Evolutionary conservation across 2,329 filamentous ascomycete species (phyloP).

Genomic region (Colletotrichum truncatum): DNA sequence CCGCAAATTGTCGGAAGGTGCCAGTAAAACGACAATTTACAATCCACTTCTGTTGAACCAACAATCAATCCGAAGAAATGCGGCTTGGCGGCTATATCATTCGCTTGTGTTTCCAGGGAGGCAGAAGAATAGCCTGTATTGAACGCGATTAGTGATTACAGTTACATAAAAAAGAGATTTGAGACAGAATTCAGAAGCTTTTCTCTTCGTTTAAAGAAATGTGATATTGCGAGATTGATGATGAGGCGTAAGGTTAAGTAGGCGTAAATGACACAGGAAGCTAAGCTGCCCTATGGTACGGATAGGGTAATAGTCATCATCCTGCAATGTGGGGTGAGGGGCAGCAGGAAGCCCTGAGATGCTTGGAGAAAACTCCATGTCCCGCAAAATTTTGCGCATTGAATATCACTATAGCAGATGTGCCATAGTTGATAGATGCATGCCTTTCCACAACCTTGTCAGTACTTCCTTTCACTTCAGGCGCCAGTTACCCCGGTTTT

Average conservation of each 20-base stretch:
- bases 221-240: too few species aligned
- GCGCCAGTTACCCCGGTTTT: neutral
- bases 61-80: too few species aligned
- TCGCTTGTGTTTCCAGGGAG: too few species aligned
- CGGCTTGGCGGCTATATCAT: too few species aligned
- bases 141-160: too few species aligned
- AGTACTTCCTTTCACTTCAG: neutral
- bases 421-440: neutral
- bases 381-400: neutral
- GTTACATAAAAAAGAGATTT: too few species aligned
- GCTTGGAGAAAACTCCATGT: constrained; percentile 13
- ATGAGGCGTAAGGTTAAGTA: neutral
- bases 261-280: neutral
- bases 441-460: neutral
- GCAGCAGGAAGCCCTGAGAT: constrained; percentile 17
- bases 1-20: too few species aligned
- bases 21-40: too few species aligned
- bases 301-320: neutral
- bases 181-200: neutral
- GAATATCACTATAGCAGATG: neutral
- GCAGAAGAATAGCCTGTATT: too few species aligned
- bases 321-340: constrained; percentile 1
- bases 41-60: too few species aligned
- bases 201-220: neutral
- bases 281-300: too few species aligned